Evolutionary conservation across 768 basidiomycete genomes (phyloP).

Genomic region (Multifurca ochricompacta): DNA sequence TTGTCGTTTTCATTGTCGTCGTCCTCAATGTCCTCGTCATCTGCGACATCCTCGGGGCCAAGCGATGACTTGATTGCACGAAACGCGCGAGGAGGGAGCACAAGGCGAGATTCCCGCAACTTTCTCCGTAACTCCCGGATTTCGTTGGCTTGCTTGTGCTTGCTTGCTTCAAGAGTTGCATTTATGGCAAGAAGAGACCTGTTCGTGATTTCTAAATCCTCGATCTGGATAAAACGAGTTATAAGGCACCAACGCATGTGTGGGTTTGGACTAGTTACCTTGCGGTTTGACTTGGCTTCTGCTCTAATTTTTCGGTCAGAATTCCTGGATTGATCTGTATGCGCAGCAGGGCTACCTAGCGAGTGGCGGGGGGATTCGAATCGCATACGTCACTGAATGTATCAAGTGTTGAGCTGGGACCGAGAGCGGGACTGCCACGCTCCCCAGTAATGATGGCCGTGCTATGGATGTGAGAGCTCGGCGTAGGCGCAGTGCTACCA

Average conservation of each 20-base stretch:
- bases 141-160: slow-evolving; percentile 74
- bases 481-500: slow-evolving; percentile 32
- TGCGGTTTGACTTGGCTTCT: slow-evolving; percentile 79
- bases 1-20: slow-evolving; percentile 31
- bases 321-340: slow-evolving; percentile 19
- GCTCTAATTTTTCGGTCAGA: slow-evolving; percentile 52
- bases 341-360: neutral
- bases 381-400: slow-evolving; percentile 2
- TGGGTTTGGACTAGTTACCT: slow-evolving; percentile 41
- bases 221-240: slow-evolving; percentile 49
- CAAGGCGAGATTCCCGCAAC: slow-evolving; percentile 73
- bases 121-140: slow-evolving; percentile 79
- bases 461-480: slow-evolving; percentile 37
- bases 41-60: slow-evolving; percentile 35
- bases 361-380: slow-evolving; percentile 5
- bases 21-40: slow-evolving; percentile 32
- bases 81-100: slow-evolving; percentile 61
- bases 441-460: neutral
- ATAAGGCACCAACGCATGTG: neutral
- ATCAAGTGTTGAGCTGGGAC: neutral
- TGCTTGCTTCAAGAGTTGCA: slow-evolving; percentile 68
- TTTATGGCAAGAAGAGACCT: slow-evolving; percentile 82
- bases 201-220: slow-evolving; percentile 88
- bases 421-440: neutral
- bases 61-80: slow-evolving; percentile 47